Evolutionary conservation across 768 basidiomycete genomes (phyloP), one percentile per base, ranked within the genome.

Genomic region (Lactifluus hygrophoroides): DNA sequence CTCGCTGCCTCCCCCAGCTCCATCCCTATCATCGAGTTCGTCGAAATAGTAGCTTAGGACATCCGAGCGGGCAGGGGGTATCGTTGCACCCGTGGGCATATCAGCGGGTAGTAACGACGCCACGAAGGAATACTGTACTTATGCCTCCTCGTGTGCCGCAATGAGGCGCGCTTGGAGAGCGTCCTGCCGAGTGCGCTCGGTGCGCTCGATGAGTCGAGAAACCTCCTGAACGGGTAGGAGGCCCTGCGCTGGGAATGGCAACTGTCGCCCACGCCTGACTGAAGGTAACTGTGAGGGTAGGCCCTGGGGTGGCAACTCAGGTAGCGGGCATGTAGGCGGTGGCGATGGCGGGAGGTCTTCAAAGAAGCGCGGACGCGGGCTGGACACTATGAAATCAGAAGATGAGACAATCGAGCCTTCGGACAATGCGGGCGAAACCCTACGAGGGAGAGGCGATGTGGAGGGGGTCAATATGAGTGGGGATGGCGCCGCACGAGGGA

Each of bases 181-280:
- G 16, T 51, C 50, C 16, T 46, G 50, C 17, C 53, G 37, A 8
- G 30, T 51, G 25, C 51, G 53, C 19, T 38, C 38, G 30, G 65
- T 60, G 28, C 64, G 59, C 30, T 61, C 67, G 45, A 67, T 56
- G 25, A 64, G 63, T 43, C 57, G 51, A 6, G 64, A 54, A 27
- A 64, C 63, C 32, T 63, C 64, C 54, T 54, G 61, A 34, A 49
- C 68, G 51, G 57, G 67, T 6, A 72, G 56, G n/a, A 78, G 60
- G 19, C 79, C 78, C 10, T 69, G 69, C n/a, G 73, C 51, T 23
- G 81, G 81, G 70, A 82, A 82, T 0, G 82, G 80, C 14, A 73
- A 62, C 64, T 79, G 76, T 38, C 75, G 73, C 13, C 81, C 81
- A 16, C 81, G 72, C 58, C 74, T 74, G 28, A 55, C 51, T 5